These are phyloP conservation scores for Aspergillus fumigatus DNA, from an alignment of 2,329 filamentous ascomycete genomes.

Conservation along the genomic window DNA sequence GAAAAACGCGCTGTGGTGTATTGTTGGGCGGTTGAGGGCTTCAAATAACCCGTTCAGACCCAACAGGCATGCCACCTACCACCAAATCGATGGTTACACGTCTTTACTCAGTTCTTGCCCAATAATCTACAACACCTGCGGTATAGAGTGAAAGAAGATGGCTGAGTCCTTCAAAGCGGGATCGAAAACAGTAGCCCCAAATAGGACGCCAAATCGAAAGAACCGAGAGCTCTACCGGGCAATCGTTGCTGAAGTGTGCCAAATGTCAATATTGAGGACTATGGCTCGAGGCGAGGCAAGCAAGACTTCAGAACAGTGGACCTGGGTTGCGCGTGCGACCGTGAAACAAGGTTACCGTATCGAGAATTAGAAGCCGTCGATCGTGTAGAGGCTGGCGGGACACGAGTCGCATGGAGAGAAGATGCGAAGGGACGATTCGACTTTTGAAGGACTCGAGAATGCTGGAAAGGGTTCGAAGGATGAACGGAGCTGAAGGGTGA, in stretches of 20 bases:
- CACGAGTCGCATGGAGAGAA: constrained; percentile 20
- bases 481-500: not conserved
- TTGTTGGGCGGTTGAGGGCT: constrained; percentile 13
- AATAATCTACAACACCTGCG: not conserved
- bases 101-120: not conserved
- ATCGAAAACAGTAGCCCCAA: not conserved
- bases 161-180: not conserved
- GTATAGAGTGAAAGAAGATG: not conserved
- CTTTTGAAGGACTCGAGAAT: not conserved
- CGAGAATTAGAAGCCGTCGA: constrained; percentile 18
- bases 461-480: not conserved
- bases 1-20: constrained; percentile 21
- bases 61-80: constrained; percentile 21
- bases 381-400: constrained; percentile 12
- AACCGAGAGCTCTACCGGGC: not conserved
- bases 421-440: not conserved
- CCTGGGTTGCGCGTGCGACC: constrained; percentile 22
- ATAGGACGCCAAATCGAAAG: not conserved
- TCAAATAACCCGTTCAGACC: constrained; percentile 14
- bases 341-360: constrained; percentile 17
- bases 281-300: not conserved
- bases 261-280: not conserved
- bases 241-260: not conserved
- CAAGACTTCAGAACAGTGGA: constrained; percentile 5
- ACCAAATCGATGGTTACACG: constrained; percentile 3